A percentile compares a stretch with the other conserved stretches of the same genome.
Conservation (phyloP, 1,284 basidiomycete species). For the Heliocybe sulcata region DNA sequence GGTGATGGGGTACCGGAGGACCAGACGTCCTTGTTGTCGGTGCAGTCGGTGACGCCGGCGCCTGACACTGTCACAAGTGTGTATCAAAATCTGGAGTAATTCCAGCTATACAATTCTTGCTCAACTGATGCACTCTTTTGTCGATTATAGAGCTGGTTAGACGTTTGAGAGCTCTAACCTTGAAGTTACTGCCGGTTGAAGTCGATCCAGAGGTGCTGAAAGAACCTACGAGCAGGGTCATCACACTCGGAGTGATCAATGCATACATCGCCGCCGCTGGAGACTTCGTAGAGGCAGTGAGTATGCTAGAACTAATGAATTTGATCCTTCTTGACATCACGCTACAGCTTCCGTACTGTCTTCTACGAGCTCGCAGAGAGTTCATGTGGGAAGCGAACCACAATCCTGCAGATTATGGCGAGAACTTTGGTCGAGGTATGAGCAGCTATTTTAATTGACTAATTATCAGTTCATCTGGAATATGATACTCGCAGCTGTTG, state of each 20-base stretch:
- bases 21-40: slow-evolving; percentile 35
- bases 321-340: background rate
- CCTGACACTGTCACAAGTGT: slow-evolving; percentile 68
- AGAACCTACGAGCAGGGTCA: slow-evolving; percentile 63
- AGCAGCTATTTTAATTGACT: background rate
- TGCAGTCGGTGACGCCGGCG: slow-evolving; percentile 44
- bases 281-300: slow-evolving; percentile 75
- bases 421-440: slow-evolving; percentile 74
- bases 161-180: slow-evolving; percentile 72
- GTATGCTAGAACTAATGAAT: slow-evolving; percentile 15
- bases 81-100: too few species aligned
- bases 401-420: slow-evolving; percentile 78
- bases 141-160: slow-evolving; percentile 61
- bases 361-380: slow-evolving; percentile 72
- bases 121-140: background rate
- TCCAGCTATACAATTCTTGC: too few species aligned
- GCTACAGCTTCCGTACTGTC: slow-evolving; percentile 65
- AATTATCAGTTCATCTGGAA: background rate
- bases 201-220: slow-evolving; percentile 53
- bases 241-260: slow-evolving; percentile 62
- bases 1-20: slow-evolving; percentile 26
- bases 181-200: slow-evolving; percentile 77
- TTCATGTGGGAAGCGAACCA: slow-evolving; percentile 73
- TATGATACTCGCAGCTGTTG: slow-evolving; percentile 40
- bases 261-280: slow-evolving; percentile 64